Base-by-base conservation (phyloP, 2,329 filamentous ascomycete species). In the Emergomyces pasteurianus region DNA sequence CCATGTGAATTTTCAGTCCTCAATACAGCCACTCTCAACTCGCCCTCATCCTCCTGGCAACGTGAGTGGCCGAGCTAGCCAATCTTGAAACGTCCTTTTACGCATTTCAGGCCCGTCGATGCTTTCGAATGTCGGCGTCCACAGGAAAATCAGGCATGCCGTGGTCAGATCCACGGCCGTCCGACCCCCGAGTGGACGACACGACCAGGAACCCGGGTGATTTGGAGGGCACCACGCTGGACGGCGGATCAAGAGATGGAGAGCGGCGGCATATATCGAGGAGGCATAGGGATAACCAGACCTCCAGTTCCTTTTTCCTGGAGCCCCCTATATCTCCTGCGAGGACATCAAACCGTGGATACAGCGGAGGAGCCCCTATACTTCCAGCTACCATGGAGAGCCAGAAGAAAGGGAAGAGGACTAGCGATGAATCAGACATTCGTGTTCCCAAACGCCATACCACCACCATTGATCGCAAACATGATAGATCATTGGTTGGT, bases 361-460 rank as follows among this genome's bases (percentile, higher is more conserved):
- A 55, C 40, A 16, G 47, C 7, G 26, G 57, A 14, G 38, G 1
- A 9, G 14, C 56, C 36, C 23, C 18, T 34, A 58, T 23, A 3
- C 26, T 43, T 3, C 26, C 18, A 1, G 31, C 46, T 28, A 49
- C 12, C 3, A n/a, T 18, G 16, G 52, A 59, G 28, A 43, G 28
- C 40, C 49, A 36, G n/a, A 47, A 38, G 55, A 50, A 56, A 4
- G 72, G 73, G 61, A 80, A 78, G 66, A 74, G 73, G 61, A 75
- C 71, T 63, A 71, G 68, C 38, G 70, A 73, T 50, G 73, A 76
- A 42, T 63, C 68, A 18, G 69, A 72, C 57, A 66, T 70, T 58
- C 63, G 65, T 55, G 67, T 72, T 58, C 67, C 66, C 34, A 77
- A 74, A 66, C 73, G 72, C 63, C 70, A 68, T 64, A 40, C 55